phyloP scores from a whole-genome alignment of 1,284 basidiomycete genomes.

The Trichosporon coremiiforme region DNA sequence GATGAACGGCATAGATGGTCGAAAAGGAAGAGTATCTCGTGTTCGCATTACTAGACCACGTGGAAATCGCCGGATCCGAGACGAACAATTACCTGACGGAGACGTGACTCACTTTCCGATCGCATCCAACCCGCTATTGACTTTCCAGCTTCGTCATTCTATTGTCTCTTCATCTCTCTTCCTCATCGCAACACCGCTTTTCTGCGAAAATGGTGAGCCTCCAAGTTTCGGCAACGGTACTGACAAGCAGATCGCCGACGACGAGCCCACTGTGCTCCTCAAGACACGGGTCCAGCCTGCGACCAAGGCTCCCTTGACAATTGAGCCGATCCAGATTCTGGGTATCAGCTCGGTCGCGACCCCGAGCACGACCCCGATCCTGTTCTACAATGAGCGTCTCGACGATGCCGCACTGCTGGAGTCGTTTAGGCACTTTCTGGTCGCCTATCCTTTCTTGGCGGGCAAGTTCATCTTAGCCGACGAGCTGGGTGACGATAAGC shows the following conservation, averaged over 20 bases:
- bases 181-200: neutral
- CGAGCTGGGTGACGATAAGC: neutral
- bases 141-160: neutral
- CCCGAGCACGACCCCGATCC: constrained; percentile 19
- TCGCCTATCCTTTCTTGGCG: constrained; percentile 47
- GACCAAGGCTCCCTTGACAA: neutral
- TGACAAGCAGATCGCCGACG: neutral
- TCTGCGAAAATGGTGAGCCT: neutral
- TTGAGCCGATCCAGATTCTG: constrained; percentile 24
- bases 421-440: constrained; percentile 50
- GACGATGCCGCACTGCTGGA: constrained; percentile 34
- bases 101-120: constrained; percentile 6
- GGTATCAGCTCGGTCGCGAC: neutral
- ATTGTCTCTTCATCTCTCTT: neutral
- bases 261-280: neutral
- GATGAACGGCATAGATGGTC: too few species aligned
- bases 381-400: constrained; percentile 23
- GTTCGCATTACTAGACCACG: too few species aligned
- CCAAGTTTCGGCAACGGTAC: neutral
- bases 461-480: neutral
- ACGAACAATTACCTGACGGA: neutral
- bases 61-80: neutral
- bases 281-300: neutral
- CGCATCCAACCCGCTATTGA: neutral
- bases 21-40: too few species aligned